Evolutionary conservation across 345 rosid species (phyloP), one percentile per base, ranked within the genome.

Genomic region (Gossypium longicalyx): DNA sequence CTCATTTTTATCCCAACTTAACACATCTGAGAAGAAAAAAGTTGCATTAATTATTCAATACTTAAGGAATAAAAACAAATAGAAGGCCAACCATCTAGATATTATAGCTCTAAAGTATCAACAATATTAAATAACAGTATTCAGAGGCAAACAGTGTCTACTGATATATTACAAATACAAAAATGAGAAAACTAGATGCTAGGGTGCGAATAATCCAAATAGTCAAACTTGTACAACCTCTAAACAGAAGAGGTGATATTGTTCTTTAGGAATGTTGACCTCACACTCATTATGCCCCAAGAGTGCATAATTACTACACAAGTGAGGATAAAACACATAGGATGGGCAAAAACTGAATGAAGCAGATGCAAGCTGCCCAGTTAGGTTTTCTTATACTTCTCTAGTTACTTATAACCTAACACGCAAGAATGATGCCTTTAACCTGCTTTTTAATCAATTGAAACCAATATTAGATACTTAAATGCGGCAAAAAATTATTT

Each of bases 1-100:
- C 57, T 75, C 68, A 82, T 78, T 23, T 34, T 68, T 47, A 29
- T 48, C 20, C 11, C 58, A 17, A 45, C 70, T 66, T 54, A 69
- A 52, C 56, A 67, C 10, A 62, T 44, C 27, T 51, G 12, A 77
- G 58, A 70, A 74, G 47, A 34, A 60, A 72, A 66, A 67, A 34
- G 11, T 43, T 4, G 74, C 47, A 74, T 29, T 34, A 67, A 41
- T 45, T 67, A 34, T 51, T 10, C 44, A 51, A 51, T 27, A 10
- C 19, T 52, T 17, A 70, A n/a, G 47, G 61, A 51, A 34, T 29
- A 17, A 29, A 27, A 70, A 25, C 22, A 52, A 17, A 52, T 64
- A 43, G 3, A 72, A 72, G 71, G 38, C 65, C 75, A 57, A 20
- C 51, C 74, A 71, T 53, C 64, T 12, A 12, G 41, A n/a, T 38